Percentiles rank a stretch among this genome's conserved stretches.
Evolutionary conservation across 192 early-diverging fungal species (phyloP).

Genomic region (Umbelopsis vinacea): DNA sequence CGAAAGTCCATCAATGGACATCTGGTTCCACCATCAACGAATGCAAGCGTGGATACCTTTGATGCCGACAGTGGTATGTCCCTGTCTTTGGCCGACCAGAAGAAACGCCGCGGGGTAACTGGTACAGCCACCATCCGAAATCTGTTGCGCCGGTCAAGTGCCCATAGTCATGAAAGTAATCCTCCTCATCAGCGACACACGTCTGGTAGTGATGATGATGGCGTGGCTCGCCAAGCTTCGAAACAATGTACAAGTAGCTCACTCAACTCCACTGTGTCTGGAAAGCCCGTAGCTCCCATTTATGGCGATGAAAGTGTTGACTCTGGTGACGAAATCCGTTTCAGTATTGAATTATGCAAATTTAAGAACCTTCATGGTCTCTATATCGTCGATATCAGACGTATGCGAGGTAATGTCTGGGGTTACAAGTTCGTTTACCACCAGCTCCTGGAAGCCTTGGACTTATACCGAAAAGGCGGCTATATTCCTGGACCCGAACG

Average conservation of each 20-base stretch:
- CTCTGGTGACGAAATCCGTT: conserved; percentile 81
- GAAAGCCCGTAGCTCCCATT: conserved; percentile 29
- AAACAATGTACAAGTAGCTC: neutral
- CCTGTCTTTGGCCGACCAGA: neutral
- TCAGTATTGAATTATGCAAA: conserved; percentile 87
- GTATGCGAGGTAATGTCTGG: conserved; percentile 78
- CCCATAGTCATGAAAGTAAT: neutral
- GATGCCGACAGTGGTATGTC: conserved; percentile 8
- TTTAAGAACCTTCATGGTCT: conserved; percentile 87
- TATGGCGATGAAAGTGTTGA: conserved; percentile 61
- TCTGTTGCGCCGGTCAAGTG: conserved; percentile 31
- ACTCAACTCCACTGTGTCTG: neutral
- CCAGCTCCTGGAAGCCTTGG: conserved; percentile 51
- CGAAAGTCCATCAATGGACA: conserved; percentile 34
- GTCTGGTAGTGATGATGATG: neutral
- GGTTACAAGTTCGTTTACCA: conserved; percentile 81
- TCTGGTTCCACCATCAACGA: neutral
- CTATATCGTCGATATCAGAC: conserved; percentile 74
- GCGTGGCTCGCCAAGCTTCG: no score
- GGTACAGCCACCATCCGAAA: conserved; percentile 18
- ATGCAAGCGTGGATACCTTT: neutral
- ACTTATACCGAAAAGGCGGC: conserved; percentile 52
- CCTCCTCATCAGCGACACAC: neutral
- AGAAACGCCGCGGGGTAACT: conserved; percentile 29
- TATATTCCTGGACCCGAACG: conserved; percentile 28